phyloP scores from a whole-genome alignment of 2,329 filamentous ascomycete genomes.

The Pyricularia grisea region DNA sequence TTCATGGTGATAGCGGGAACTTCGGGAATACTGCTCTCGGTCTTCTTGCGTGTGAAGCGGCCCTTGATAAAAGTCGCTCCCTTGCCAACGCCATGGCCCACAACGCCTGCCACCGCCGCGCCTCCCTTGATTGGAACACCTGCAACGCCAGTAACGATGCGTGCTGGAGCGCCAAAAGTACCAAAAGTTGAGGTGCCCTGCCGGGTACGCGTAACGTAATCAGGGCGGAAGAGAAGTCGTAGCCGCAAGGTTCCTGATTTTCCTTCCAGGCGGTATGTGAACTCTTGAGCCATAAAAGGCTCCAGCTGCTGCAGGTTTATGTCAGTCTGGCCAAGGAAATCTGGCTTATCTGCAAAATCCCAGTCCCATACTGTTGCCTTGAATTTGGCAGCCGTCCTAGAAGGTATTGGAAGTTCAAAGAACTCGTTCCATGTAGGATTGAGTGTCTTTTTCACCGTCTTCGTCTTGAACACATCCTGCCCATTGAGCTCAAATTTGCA shows the following conservation, averaged over 20 bases:
- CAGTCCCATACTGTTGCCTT: constrained; percentile 82
- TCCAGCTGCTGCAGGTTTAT: constrained; percentile 75
- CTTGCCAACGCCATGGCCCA: constrained; percentile 74
- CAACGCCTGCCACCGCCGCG: constrained; percentile 60
- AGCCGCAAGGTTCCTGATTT: constrained; percentile 79
- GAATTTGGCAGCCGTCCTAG: constrained; percentile 78
- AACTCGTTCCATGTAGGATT: constrained; percentile 93
- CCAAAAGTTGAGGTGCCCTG: constrained; percentile 93
- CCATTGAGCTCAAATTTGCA: constrained; percentile 90
- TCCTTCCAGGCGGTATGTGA: constrained; percentile 69
- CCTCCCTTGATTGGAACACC: constrained; percentile 94
- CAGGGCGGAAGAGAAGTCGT: constrained; percentile 83
- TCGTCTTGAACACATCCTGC: constrained; percentile 88
- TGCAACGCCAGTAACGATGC: constrained; percentile 71
- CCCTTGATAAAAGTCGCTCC: constrained; percentile 86
- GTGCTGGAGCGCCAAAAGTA: constrained; percentile 77
- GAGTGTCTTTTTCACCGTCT: constrained; percentile 92
- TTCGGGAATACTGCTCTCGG: constrained; percentile 27
- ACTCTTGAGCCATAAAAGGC: constrained; percentile 73
- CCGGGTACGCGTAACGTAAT: constrained; percentile 77
- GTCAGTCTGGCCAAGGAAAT: constrained; percentile 69
- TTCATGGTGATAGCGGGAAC: constrained; percentile 34
- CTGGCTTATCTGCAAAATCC: constrained; percentile 92
- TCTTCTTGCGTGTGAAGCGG: constrained; percentile 63
- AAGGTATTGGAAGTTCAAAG: constrained; percentile 77